Conservation (phyloP, 768 basidiomycete species). For the Imleria badia region DNA sequence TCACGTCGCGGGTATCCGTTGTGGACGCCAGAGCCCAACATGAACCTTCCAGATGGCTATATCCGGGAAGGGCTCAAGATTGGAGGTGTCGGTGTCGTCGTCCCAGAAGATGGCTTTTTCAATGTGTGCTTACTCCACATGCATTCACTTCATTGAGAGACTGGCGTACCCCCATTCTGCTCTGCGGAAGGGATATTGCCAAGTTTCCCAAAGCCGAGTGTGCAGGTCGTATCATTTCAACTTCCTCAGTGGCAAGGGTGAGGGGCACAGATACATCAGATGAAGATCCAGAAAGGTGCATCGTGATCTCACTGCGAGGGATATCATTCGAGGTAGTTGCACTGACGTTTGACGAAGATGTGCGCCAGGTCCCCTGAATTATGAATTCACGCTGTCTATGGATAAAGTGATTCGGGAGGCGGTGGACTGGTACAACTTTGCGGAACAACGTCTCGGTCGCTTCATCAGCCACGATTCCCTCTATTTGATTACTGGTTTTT, state of each 20-base stretch:
- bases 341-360: neutral
- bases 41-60: constrained; percentile 24
- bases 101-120: constrained; percentile 34
- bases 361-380: constrained; percentile 1
- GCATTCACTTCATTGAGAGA: constrained; percentile 16
- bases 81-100: constrained; percentile 37
- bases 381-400: constrained; percentile 13
- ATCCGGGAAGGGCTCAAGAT: constrained; percentile 28
- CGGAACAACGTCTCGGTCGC: constrained; percentile 16
- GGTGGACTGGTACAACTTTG: constrained; percentile 30
- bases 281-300: constrained; percentile 1
- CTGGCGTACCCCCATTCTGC: constrained; percentile 16
- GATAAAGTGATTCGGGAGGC: constrained; percentile 22
- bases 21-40: constrained; percentile 32
- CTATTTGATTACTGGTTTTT: constrained; percentile 22
- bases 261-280: neutral
- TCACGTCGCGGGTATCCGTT: too few relatives aligned
- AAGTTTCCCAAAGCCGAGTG: constrained; percentile 8
- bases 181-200: constrained; percentile 8
- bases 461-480: constrained; percentile 22
- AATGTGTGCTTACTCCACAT: constrained; percentile 32
- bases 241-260: constrained; percentile 8
- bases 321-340: neutral
- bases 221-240: constrained; percentile 11
- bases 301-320: too few relatives aligned